Evolutionary conservation across 345 rosid genomes (phyloP).

Genomic region (Moricandia arvensis): DNA sequence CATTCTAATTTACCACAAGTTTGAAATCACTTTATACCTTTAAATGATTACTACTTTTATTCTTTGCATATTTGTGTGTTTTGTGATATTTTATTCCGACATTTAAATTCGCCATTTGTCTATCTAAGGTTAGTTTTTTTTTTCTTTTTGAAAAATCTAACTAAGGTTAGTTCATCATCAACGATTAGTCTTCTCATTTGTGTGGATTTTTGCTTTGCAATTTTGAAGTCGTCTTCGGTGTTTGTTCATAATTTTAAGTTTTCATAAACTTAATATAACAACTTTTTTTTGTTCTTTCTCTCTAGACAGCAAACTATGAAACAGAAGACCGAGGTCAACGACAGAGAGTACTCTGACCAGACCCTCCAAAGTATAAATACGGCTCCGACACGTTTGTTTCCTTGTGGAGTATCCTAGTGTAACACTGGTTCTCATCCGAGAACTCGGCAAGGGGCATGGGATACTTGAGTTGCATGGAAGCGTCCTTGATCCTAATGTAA

Average conservation of each 20-base stretch:
- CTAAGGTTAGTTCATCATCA: background rate
- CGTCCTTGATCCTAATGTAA: slow-evolving; percentile 38
- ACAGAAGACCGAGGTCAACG: slow-evolving; percentile 1
- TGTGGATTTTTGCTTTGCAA: background rate
- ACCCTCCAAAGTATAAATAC: slow-evolving; percentile 48
- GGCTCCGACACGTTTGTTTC: slow-evolving; percentile 20
- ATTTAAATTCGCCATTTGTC: too few relatives aligned
- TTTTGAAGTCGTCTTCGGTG: background rate
- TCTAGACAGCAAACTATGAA: background rate
- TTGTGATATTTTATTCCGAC: too few relatives aligned
- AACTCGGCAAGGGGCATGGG: slow-evolving; percentile 26
- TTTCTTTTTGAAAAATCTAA: too few relatives aligned
- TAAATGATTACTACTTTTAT: too few relatives aligned
- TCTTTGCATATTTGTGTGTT: too few relatives aligned
- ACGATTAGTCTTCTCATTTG: background rate
- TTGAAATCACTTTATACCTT: too few relatives aligned
- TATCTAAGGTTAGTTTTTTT: too few relatives aligned
- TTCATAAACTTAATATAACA: background rate
- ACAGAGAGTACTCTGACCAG: slow-evolving; percentile 35
- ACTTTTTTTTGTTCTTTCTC: background rate
- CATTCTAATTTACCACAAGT: too few relatives aligned
- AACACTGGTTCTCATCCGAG: slow-evolving; percentile 33
- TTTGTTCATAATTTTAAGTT: background rate
- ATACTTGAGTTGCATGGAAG: slow-evolving; percentile 33
- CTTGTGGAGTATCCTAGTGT: slow-evolving; percentile 11